A percentile compares a stretch with the other conserved stretches of the same genome.
These are phyloP conservation scores for Hypoxylon sp. DNA, from an alignment of 2,329 filamentous ascomycete genomes.

Conservation along the genomic window DNA sequence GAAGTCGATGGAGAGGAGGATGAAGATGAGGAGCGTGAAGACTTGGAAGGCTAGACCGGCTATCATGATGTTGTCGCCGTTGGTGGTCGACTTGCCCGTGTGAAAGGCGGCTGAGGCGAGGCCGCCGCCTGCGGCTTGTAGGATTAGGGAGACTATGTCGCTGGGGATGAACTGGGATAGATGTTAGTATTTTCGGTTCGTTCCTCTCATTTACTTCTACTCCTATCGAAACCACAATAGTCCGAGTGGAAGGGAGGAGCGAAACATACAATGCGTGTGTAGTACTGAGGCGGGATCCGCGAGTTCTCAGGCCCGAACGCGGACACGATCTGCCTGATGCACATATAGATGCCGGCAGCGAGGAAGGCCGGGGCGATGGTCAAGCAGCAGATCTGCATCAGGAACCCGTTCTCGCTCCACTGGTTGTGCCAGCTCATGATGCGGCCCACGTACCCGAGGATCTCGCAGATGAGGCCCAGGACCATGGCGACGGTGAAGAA, in stretches of 20 bases:
- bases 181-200: constrained; percentile 9
- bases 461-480: constrained; percentile 66
- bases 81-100: constrained; percentile 51
- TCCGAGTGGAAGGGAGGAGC: neutral
- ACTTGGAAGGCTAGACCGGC: constrained; percentile 73
- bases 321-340: constrained; percentile 63
- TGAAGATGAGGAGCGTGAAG: constrained; percentile 67
- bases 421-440: constrained; percentile 67
- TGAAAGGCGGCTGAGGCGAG: constrained; percentile 61
- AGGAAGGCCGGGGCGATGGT: constrained; percentile 75
- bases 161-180: constrained; percentile 70
- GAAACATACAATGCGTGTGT: constrained; percentile 62
- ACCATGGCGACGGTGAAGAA: constrained; percentile 66
- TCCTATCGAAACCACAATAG: neutral
- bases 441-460: constrained; percentile 70
- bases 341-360: constrained; percentile 73
- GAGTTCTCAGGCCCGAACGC: constrained; percentile 63
- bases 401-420: constrained; percentile 61
- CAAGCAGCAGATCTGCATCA: constrained; percentile 71
- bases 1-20: constrained; percentile 63
- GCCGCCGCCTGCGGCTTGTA: constrained; percentile 72
- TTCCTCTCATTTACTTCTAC: neutral
- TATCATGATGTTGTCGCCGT: constrained; percentile 73
- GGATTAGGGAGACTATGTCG: constrained; percentile 70
- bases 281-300: constrained; percentile 60